Percentiles rank a stretch among this genome's conserved stretches.
Conservation (phyloP, 441 rosid genomes). For the Populus trichocarpa region DNA sequence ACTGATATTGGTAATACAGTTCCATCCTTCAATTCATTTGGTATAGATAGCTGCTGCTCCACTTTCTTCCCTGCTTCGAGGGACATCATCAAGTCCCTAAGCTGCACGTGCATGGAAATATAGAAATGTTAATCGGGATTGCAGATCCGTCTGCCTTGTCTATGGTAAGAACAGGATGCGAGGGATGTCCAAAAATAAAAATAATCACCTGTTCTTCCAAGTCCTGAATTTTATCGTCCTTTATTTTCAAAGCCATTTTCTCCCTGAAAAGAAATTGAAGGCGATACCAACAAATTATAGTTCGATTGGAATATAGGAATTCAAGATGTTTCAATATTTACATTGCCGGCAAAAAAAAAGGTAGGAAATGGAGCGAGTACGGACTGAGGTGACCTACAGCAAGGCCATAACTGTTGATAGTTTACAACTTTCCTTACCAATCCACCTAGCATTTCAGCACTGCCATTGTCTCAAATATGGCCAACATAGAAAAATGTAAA, state of each 20-base stretch:
- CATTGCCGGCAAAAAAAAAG: neutral
- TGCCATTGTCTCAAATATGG: neutral
- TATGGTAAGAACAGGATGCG: neutral
- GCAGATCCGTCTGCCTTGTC: neutral
- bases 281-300: neutral
- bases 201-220: slow-evolving; percentile 66
- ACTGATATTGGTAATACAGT: slow-evolving; percentile 29
- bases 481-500: neutral
- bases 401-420: neutral
- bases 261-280: slow-evolving; percentile 43
- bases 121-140: neutral
- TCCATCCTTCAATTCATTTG: slow-evolving; percentile 38
- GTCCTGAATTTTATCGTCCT: slow-evolving; percentile 56
- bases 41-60: slow-evolving; percentile 26
- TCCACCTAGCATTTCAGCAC: neutral
- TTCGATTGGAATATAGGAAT: neutral
- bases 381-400: neutral
- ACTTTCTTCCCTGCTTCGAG: slow-evolving; percentile 51
- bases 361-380: neutral
- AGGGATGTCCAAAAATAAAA: neutral
- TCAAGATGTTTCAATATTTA: neutral
- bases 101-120: slow-evolving; percentile 42
- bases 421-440: neutral
- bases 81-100: slow-evolving; percentile 54
- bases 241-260: slow-evolving; percentile 43